These are phyloP conservation scores for Paecilomyces variotii DNA, from an alignment of 2,329 filamentous ascomycete species.

Conservation along the genomic window DNA sequence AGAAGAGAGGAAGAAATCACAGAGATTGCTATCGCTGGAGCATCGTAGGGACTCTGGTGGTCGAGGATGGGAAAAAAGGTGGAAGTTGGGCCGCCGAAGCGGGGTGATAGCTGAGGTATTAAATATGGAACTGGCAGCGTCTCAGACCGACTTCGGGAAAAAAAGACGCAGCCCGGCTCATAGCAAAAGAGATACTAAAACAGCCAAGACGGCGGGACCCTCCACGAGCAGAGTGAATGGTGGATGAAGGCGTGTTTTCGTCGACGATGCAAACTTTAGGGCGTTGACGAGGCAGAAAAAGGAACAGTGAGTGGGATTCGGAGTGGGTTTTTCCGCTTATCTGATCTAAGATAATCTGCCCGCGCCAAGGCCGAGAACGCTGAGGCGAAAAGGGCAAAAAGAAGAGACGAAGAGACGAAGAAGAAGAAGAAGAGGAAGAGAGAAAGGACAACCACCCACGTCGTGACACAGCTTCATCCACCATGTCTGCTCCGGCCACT, in stretches of 20 bases:
- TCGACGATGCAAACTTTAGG: background rate
- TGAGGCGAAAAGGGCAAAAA: background rate
- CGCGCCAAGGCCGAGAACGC: background rate
- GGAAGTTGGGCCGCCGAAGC: background rate
- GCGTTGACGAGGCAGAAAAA: background rate
- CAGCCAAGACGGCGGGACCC: background rate
- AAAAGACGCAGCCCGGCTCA: background rate
- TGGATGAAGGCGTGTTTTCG: background rate
- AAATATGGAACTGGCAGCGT: background rate
- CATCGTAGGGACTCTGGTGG: slow-evolving; percentile 16
- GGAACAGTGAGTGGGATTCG: background rate
- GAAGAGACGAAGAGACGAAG: background rate
- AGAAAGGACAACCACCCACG: background rate
- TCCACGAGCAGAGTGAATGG: background rate
- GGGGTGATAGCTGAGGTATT: background rate
- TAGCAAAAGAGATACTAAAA: background rate
- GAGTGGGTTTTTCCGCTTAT: slow-evolving; percentile 30
- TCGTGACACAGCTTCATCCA: background rate
- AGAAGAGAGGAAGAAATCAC: slow-evolving; percentile 1
- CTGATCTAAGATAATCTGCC: slow-evolving; percentile 33
- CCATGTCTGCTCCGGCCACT: background rate
- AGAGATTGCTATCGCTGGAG: slow-evolving; percentile 15
- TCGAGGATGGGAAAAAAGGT: background rate
- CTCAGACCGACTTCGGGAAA: background rate
- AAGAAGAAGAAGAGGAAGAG: background rate